Percentiles rank a stretch among this genome's conserved stretches.
Conservation (phyloP, 805 yeast genomes). For the Wickerhamiella sorbophila region DNA sequence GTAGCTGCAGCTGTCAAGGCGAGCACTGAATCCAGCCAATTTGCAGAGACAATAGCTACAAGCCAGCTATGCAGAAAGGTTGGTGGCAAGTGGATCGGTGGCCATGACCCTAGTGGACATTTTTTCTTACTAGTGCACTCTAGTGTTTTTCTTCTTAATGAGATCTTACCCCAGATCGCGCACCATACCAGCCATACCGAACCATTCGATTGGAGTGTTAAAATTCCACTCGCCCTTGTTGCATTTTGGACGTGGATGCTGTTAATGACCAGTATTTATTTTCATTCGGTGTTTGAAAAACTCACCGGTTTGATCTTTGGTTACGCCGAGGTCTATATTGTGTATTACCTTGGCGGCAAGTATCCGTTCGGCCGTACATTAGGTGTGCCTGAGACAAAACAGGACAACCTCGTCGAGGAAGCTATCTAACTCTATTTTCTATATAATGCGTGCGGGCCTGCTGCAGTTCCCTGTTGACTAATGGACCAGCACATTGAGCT, state of each 20-base stretch:
- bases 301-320: slow-evolving; percentile 56
- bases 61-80: slow-evolving; percentile 32
- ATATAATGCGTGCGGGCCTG: too few relatives aligned
- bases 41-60: slow-evolving; percentile 20
- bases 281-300: slow-evolving; percentile 71
- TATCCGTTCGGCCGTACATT: slow-evolving; percentile 2
- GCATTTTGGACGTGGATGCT: slow-evolving; percentile 76
- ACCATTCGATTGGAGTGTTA: slow-evolving; percentile 12
- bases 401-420: not conserved
- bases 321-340: slow-evolving; percentile 33
- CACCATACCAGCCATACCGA: slow-evolving; percentile 8
- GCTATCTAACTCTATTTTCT: not conserved
- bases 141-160: slow-evolving; percentile 51
- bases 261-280: slow-evolving; percentile 66
- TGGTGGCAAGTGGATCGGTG: slow-evolving; percentile 66
- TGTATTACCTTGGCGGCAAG: slow-evolving; percentile 26
- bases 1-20: slow-evolving; percentile 13
- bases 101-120: slow-evolving; percentile 96
- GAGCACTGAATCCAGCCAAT: slow-evolving; percentile 14
- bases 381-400: slow-evolving; percentile 1
- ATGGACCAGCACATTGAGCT: slow-evolving; percentile 7
- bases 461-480: slow-evolving; percentile 1
- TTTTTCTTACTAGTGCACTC: slow-evolving; percentile 62
- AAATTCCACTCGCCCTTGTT: slow-evolving; percentile 26
- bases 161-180: slow-evolving; percentile 32